Base-by-base conservation (phyloP, 495 filamentous ascomycete species). In the Penicillium egyptiacum region DNA sequence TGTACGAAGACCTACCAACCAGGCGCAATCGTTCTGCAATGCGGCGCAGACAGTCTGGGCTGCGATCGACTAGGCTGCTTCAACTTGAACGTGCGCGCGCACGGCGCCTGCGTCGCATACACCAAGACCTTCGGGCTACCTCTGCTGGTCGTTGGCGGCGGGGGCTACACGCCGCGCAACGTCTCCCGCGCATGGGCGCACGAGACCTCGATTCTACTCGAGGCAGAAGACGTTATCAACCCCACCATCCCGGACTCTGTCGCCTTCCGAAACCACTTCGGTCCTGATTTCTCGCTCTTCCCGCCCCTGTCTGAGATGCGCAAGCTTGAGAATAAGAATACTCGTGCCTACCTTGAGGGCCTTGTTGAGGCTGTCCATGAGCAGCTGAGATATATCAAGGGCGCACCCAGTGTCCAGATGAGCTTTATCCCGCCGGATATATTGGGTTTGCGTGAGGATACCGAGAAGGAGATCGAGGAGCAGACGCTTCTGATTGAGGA, bases 141-240 rank as follows among this genome's bases (percentile, higher is more conserved):
- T 23, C 76, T 98, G 45, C 83, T 98, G 48, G 83, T 98, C 62
- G 86, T 98, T 56, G 94, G 94, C 25, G 94, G 94, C 39, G 94
- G 94, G 52, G 94, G 94, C 12, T 98, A 98, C 75, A 98, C 94
- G n/a, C 90, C 94, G 9, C 85, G 93, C 45, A 98, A 98, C 64
- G 94, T 98, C 23, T 94, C 93, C 12, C 87, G 95, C 48, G 88
- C 91, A 45, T 98, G 94, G 94, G 89, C 92, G 37, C 91, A 95
- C 74, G 94, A 98, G 75, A 98, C 94, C 19, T 86, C 88, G 56
- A 87, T 98, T 62, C 90, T 91, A 54, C 85, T 96, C 65, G 90
- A 85, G 40, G 87, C 88, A 39, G 82, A 88, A 53, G 68, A 84
- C 42, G 73, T 76, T 49, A 84, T 98, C 65, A 83, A 91, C 61